A percentile compares a stretch with the other conserved stretches of the same genome.
phyloP scores from a whole-genome alignment of 306 rosid genomes.

The Quercus engelmannii region DNA sequence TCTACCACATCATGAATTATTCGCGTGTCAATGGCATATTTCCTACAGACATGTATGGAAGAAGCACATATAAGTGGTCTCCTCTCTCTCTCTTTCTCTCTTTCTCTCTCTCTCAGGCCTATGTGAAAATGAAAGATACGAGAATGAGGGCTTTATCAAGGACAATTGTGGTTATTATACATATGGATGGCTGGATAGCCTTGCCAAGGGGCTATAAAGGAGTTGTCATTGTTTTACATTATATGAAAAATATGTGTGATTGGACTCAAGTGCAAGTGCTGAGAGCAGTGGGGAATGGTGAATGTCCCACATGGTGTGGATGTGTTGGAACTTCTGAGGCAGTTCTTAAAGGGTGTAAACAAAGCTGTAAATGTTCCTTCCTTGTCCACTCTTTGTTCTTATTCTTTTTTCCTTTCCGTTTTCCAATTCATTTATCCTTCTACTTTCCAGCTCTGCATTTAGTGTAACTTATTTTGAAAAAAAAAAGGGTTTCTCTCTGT shows the following conservation, averaged over 20 bases:
- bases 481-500: not conserved
- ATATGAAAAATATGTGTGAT: not conserved
- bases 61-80: not conserved
- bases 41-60: constrained; percentile 3
- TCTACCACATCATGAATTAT: not conserved
- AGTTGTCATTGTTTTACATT: constrained; percentile 6
- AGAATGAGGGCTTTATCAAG: not conserved
- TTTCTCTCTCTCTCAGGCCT: not conserved
- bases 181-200: not conserved
- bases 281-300: not conserved
- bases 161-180: not conserved
- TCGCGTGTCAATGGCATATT: not conserved
- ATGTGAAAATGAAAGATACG: not conserved
- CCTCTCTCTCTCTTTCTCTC: not conserved
- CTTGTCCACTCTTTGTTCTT: not conserved
- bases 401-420: not conserved
- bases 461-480: not conserved
- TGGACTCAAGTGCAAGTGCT: constrained; percentile 11
- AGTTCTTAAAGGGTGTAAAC: not conserved
- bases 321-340: constrained; percentile 12
- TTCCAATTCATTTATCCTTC: not conserved
- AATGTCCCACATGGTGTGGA: not conserved
- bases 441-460: not conserved
- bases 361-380: not conserved
- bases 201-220: not conserved